These are phyloP conservation scores for Cryphonectria carpinicola DNA, from an alignment of 2,329 filamentous ascomycete genomes.

Conservation along the genomic window DNA sequence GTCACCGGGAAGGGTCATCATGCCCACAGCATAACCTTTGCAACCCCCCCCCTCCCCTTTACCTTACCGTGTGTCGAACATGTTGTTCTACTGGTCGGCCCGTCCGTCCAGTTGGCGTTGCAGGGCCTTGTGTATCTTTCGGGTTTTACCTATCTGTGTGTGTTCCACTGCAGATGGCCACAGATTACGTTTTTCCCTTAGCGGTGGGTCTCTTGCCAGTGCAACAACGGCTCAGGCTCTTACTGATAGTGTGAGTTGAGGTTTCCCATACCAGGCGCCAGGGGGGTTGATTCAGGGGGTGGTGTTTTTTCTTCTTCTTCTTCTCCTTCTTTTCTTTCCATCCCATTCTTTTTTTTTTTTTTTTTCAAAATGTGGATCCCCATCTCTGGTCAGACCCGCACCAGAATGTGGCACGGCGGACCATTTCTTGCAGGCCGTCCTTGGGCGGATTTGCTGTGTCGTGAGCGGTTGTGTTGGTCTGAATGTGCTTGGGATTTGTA, in stretches of 20 bases:
- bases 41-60: neutral
- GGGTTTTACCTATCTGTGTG: neutral
- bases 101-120: neutral
- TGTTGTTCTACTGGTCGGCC: neutral
- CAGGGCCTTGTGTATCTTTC: neutral
- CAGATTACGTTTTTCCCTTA: neutral
- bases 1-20: slow-evolving; percentile 3
- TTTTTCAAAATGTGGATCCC: neutral
- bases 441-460: neutral
- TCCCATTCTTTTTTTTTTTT: too few relatives aligned
- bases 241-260: neutral
- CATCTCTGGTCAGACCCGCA: neutral
- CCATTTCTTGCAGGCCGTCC: neutral
- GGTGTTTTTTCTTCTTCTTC: neutral
- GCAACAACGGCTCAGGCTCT: neutral
- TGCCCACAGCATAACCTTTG: neutral
- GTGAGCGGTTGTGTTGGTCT: neutral
- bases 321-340: too few relatives aligned
- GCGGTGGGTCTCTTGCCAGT: neutral
- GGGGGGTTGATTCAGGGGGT: neutral
- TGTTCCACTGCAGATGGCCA: neutral
- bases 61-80: neutral
- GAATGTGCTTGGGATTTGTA: neutral
- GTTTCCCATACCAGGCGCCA: neutral
- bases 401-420: too few relatives aligned